These are phyloP conservation scores for Sequoiadendron giganteum DNA, from an alignment of 75 land plant genomes.

Conservation along the genomic window DNA sequence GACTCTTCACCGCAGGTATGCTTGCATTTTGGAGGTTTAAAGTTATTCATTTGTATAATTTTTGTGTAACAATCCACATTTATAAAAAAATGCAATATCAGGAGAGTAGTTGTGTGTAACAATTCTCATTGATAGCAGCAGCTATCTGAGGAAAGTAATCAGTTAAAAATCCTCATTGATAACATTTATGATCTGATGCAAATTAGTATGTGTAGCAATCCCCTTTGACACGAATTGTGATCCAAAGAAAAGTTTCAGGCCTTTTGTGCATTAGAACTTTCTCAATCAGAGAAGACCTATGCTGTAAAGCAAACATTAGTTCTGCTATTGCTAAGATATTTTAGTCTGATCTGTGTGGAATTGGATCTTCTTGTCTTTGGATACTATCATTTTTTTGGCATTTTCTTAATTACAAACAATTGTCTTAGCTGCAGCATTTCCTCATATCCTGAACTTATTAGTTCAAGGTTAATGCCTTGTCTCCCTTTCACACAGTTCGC, in stretches of 20 bases:
- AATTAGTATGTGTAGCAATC: background rate
- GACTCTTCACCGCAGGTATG: slow-evolving; percentile 48
- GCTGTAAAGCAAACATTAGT: background rate
- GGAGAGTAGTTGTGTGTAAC: background rate
- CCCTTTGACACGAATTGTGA: background rate
- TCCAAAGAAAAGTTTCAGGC: background rate
- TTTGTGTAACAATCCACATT: background rate
- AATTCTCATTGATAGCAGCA: background rate
- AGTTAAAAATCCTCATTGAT: background rate
- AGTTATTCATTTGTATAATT: background rate
- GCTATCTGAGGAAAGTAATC: background rate
- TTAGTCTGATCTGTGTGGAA: background rate
- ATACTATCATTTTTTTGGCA: background rate
- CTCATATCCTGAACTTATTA: background rate
- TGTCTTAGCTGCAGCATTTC: background rate
- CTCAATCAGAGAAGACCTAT: background rate
- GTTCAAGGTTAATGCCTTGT: background rate
- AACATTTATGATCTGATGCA: background rate
- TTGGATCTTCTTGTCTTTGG: background rate
- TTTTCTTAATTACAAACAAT: background rate
- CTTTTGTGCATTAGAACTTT: background rate
- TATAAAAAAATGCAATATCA: background rate
- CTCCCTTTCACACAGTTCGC: background rate
- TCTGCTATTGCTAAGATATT: background rate
- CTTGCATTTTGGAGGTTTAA: background rate